Percentiles rank a stretch among this genome's conserved stretches.
Evolutionary conservation across 306 rosid genomes (phyloP).

Genomic region (Acacia acuminata): DNA sequence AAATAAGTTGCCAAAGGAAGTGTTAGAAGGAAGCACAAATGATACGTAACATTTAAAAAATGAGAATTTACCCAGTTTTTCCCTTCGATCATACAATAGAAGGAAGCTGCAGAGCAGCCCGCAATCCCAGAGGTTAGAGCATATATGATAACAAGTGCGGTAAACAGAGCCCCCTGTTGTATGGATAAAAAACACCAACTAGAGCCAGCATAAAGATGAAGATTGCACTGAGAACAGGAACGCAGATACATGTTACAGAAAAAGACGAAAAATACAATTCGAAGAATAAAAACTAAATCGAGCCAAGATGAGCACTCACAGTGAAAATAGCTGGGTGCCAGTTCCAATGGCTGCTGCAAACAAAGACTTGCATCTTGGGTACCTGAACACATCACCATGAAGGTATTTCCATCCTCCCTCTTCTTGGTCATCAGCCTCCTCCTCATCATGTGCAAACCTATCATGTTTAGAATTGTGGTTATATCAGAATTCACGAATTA

Average conservation of each 20-base stretch:
- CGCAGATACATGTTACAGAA: not conserved
- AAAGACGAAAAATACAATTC: not conserved
- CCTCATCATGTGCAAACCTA: slow-evolving; percentile 72
- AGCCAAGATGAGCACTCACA: slow-evolving; percentile 41
- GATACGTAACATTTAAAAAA: not conserved
- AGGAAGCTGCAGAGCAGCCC: slow-evolving; percentile 23
- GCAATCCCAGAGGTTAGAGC: slow-evolving; percentile 32
- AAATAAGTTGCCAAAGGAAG: not conserved
- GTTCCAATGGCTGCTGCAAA: slow-evolving; percentile 70
- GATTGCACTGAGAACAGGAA: slow-evolving; percentile 2
- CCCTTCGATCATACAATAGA: slow-evolving; percentile 37
- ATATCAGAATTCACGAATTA: not conserved
- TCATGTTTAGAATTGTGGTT: not conserved
- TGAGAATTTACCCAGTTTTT: slow-evolving; percentile 28
- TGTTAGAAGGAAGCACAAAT: slow-evolving; percentile 7
- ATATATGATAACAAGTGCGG: slow-evolving; percentile 26
- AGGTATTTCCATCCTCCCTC: slow-evolving; percentile 77
- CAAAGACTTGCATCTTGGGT: slow-evolving; percentile 61
- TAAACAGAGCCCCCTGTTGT: slow-evolving; percentile 31
- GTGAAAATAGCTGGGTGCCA: slow-evolving; percentile 68
- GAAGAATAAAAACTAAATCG: not conserved
- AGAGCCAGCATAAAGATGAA: slow-evolving; percentile 32
- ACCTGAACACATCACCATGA: slow-evolving; percentile 71
- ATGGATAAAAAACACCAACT: slow-evolving; percentile 34
- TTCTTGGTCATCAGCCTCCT: slow-evolving; percentile 69